Evolutionary conservation across 2,329 filamentous ascomycete genomes (phyloP), one percentile per base, ranked within the genome.

Genomic region (Beauveria asiatica): DNA sequence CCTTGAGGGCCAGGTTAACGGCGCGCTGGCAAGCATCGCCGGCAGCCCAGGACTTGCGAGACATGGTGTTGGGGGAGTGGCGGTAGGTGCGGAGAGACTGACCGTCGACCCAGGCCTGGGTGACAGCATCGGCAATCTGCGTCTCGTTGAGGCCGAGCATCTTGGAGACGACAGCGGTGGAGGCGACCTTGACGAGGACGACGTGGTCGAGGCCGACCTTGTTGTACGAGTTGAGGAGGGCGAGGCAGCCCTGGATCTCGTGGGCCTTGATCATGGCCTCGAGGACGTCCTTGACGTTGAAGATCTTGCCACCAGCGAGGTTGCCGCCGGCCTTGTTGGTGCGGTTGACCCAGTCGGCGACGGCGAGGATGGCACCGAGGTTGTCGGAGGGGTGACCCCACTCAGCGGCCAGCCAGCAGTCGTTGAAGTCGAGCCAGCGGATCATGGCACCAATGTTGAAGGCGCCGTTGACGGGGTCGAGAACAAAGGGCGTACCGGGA

Each of bases 361-460:
- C 92, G 51, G 93, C 91, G 64, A 99, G 85, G 73, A 99, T 99
- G 70, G 93, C 94, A 64, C 94, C 94, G 67, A 99, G 77, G 81
- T 99, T 99, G 81, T 99, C 94, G 5, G 92, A 97, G 64, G 94
- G 94, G 76, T 99, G 94, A 62, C 94, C 94, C 94, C 94, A 99
- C 80, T 99, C 94, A 60, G 94, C 94, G 49, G 93, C 94, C 65
- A 97, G 83, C 94, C 93, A 99, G 85, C 94, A 97, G 83, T 99
- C 94, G 76, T 99, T 99, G 84, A 97, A 99, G 80, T 99, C 94
- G 70, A 99, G 85, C 94, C 94, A 99, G 72, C 94, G 85, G 79
- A 99, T 96, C 88, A 96, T 96, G 70, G 94, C 89, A 69, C 94
- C 94, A 69, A 99, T 97, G 83, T 97, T 97, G 85, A 99, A 97